Base-by-base conservation (phyloP, 2,329 filamentous ascomycete genomes). In the Calonectria hawksworthii region DNA sequence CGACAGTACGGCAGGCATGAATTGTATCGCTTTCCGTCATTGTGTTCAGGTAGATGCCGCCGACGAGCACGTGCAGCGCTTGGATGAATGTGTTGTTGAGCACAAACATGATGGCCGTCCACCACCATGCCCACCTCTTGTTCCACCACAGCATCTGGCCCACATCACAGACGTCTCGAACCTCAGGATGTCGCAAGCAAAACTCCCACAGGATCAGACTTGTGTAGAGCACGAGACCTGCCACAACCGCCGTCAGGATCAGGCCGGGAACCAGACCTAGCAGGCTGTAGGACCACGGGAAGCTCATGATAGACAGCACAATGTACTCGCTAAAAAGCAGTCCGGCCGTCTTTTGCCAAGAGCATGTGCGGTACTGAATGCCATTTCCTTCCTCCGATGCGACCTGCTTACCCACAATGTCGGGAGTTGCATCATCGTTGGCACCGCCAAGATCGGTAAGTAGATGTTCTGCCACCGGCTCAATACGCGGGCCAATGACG, bases 281-380 rank as follows among this genome's bases (percentile, higher is more conserved):
- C 36, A 96, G 87, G 54, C 95, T 95, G 85, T 98, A 98, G 0
- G 95, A 98, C 90, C 94, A 98, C 0, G 96, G 96, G 80, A 98
- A 98, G 67, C 95, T 98, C 96, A 98, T 98, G 83, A 98, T 98
- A 73, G 91, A 83, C 85, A 98, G 87, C 83, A 95, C 98, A 74
- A 98, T 98, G 84, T 98, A 98, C 88, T 98, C 96, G 66, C 95
- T 97, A 86, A 98, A 98, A 65, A 98, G 92, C 79, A 98, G 85
- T 1, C 94, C 95, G 0, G 96, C 95, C 68, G 96, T 98, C 94
- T 98, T 98, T 82, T 95, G 94, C 96, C 96, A 98, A 78, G 93
- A 96, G 86, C 96, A 98, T 47, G 96, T 98, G 74, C 96, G 91
- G 84, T 98, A 98, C 86, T 98, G 93, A 85, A 98, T 98, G 16